A percentile compares a stretch with the other conserved stretches of the same genome.
Conservation (phyloP, 257 asterid species). For the Gentiana dahurica region DNA sequence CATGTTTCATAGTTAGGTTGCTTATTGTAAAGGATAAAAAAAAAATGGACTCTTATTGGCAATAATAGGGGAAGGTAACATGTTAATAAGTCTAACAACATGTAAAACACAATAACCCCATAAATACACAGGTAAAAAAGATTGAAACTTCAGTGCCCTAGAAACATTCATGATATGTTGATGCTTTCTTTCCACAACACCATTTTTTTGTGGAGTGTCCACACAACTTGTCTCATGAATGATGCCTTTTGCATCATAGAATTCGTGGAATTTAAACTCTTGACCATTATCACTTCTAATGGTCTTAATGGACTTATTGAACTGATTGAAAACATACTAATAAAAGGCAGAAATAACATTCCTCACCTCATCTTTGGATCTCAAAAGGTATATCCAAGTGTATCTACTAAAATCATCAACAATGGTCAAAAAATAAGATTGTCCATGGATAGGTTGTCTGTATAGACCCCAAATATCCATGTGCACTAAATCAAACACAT, state of each 20-base stretch:
- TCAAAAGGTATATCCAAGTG: too few species aligned
- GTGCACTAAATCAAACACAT: too few species aligned
- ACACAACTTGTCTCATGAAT: not conserved
- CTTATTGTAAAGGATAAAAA: not conserved
- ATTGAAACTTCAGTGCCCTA: not conserved
- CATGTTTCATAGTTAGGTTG: not conserved
- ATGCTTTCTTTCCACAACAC: not conserved
- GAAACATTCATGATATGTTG: not conserved
- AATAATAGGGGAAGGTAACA: not conserved
- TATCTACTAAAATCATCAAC: too few species aligned
- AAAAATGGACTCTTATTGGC: not conserved
- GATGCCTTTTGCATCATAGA: not conserved
- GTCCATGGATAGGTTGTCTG: too few species aligned
- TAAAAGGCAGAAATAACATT: not conserved
- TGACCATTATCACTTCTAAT: not conserved
- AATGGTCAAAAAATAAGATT: too few species aligned
- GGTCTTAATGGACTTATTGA: not conserved
- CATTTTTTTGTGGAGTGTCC: not conserved
- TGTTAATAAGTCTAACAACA: too few species aligned
- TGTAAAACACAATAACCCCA: too few species aligned
- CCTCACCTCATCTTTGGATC: not conserved
- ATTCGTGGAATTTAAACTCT: not conserved
- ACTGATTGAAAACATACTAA: not conserved
- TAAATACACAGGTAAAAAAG: not conserved
- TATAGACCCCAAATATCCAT: too few species aligned